These are phyloP conservation scores for Pseudozyma flocculosa DNA, from an alignment of 1,284 basidiomycete species.

Conservation along the genomic window DNA sequence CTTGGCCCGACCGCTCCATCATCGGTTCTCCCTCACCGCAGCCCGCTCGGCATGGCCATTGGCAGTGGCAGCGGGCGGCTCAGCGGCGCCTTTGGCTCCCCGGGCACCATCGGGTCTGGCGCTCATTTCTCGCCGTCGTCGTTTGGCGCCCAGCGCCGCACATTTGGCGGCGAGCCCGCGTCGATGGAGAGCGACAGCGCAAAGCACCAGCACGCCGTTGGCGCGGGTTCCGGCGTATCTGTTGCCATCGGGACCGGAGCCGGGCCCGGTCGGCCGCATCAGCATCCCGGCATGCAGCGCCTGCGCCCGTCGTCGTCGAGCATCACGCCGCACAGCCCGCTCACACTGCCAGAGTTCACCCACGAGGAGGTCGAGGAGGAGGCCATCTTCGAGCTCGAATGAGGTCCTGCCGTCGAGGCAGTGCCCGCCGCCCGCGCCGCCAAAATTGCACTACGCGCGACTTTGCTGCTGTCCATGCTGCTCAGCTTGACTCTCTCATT, in stretches of 20 bases:
- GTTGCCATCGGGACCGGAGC: slow-evolving; percentile 19
- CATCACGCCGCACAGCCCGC: slow-evolving; percentile 21
- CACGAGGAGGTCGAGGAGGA: slow-evolving; percentile 47
- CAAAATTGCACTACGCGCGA: too few relatives aligned
- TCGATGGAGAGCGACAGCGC: neutral
- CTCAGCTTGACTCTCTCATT: too few relatives aligned
- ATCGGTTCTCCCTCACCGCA: slow-evolving; percentile 30
- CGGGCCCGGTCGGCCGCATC: slow-evolving; percentile 12
- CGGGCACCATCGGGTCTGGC: slow-evolving; percentile 8
- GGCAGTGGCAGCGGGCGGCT: slow-evolving; percentile 1
- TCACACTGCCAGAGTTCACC: slow-evolving; percentile 41
- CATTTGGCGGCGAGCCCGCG: slow-evolving; percentile 5
- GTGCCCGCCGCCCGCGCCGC: too few relatives aligned
- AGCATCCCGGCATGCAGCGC: slow-evolving; percentile 29
- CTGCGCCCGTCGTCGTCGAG: slow-evolving; percentile 20
- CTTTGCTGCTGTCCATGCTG: neutral
- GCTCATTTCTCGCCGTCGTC: slow-evolving; percentile 24
- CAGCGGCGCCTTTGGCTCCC: slow-evolving; percentile 24
- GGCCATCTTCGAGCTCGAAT: slow-evolving; percentile 56
- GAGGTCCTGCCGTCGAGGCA: too few relatives aligned
- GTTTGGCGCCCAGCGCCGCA: slow-evolving; percentile 15
- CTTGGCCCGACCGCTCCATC: slow-evolving; percentile 47
- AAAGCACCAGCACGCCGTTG: neutral
- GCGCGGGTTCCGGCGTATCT: neutral
- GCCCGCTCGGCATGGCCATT: slow-evolving; percentile 19